phyloP scores from a whole-genome alignment of 768 basidiomycete species.

The Pleurotus platypus region DNA sequence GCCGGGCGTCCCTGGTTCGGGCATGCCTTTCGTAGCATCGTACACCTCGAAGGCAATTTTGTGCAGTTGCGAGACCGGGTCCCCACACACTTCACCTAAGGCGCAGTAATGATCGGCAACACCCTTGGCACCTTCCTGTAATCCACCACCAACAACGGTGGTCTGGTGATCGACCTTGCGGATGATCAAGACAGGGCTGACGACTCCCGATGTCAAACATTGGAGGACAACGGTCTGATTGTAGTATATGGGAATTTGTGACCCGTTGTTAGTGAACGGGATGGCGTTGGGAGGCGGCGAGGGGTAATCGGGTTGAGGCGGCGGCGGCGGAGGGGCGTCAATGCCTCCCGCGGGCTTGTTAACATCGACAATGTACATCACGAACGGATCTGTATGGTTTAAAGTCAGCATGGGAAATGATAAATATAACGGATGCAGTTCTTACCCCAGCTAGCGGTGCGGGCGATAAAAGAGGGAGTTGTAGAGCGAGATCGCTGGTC shows the following conservation, averaged over 20 bases:
- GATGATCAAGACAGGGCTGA: constrained; percentile 90
- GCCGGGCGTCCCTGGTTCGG: constrained; percentile 77
- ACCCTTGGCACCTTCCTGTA: constrained; percentile 83
- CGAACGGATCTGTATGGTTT: constrained; percentile 70
- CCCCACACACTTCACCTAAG: constrained; percentile 86
- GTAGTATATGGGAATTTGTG: constrained; percentile 90
- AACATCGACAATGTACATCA: constrained; percentile 97
- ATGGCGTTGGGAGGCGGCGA: constrained; percentile 90
- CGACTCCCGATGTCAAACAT: constrained; percentile 89
- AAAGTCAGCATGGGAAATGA: background rate
- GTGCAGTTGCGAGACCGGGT: constrained; percentile 93
- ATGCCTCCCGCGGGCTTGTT: constrained; percentile 76
- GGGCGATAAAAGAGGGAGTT: constrained; percentile 84
- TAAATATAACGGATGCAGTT: constrained; percentile 11
- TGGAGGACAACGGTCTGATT: constrained; percentile 96
- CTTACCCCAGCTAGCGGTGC: constrained; percentile 87
- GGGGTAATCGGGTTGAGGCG: constrained; percentile 86
- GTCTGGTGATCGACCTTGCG: constrained; percentile 92
- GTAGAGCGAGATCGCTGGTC: constrained; percentile 67
- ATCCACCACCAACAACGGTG: constrained; percentile 86
- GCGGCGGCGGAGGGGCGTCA: constrained; percentile 75
- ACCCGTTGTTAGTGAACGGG: constrained; percentile 76
- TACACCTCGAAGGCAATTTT: constrained; percentile 94
- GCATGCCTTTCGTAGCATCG: constrained; percentile 63
- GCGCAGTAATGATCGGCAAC: constrained; percentile 81